These are phyloP conservation scores for Gymnopilus dilepis DNA, from an alignment of 768 basidiomycete species.

Conservation along the genomic window DNA sequence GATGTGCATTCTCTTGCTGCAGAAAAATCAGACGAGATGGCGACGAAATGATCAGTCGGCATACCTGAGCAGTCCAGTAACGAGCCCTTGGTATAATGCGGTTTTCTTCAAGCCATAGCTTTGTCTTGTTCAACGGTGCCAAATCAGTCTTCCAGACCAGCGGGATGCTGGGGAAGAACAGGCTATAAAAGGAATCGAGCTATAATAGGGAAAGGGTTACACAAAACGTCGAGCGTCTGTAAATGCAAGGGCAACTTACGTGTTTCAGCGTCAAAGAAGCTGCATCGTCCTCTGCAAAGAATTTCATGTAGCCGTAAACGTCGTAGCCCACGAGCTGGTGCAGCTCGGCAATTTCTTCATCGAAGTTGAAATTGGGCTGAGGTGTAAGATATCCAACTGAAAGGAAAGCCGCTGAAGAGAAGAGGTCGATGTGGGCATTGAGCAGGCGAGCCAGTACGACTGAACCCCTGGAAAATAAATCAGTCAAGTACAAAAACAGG, in stretches of 20 bases:
- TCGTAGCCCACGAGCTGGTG: background rate
- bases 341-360: background rate
- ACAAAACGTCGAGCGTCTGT: background rate
- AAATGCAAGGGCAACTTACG: background rate
- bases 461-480: background rate
- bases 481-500: background rate
- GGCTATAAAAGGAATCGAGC: slow-evolving; percentile 2
- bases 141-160: slow-evolving; percentile 3
- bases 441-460: background rate
- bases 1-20: no score
- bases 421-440: background rate
- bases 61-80: background rate
- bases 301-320: background rate
- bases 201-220: no score
- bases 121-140: background rate
- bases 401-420: background rate
- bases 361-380: slow-evolving; percentile 1
- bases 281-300: background rate
- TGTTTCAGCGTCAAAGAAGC: background rate
- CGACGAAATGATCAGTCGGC: no score
- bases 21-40: no score
- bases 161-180: background rate
- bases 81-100: background rate
- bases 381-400: background rate
- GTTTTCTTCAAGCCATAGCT: background rate